Evolutionary conservation across 805 yeast genomes (phyloP).

Genomic region (Saccharomycopsis schoenii): DNA sequence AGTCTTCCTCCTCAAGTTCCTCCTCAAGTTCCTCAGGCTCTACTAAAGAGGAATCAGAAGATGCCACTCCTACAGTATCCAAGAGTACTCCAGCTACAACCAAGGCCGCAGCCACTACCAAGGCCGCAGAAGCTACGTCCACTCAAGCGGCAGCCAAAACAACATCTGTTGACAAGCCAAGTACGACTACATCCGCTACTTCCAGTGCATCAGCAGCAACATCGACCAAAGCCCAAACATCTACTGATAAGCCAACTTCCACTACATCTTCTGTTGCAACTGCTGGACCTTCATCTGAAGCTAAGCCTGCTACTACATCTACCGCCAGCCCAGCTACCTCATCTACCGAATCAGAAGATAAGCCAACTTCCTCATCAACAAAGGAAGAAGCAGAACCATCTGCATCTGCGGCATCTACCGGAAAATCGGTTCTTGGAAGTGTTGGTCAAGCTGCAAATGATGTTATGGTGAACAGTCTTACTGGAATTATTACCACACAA

Average conservation of each 20-base stretch:
- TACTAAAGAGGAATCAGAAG: neutral
- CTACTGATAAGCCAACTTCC: neutral
- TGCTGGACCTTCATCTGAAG: too few species aligned
- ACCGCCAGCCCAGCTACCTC: neutral
- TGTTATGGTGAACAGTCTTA: neutral
- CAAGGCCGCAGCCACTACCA: neutral
- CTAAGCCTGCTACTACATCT: too few species aligned
- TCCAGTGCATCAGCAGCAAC: too few species aligned
- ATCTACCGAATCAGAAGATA: neutral
- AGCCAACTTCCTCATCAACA: neutral
- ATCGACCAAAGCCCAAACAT: neutral
- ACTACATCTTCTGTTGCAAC: neutral
- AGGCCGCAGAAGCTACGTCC: neutral
- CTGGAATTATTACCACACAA: neutral
- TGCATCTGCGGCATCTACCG: neutral
- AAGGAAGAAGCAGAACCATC: neutral
- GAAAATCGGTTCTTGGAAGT: neutral
- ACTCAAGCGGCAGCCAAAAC: neutral
- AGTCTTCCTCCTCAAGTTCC: neutral
- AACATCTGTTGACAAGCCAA: too few species aligned
- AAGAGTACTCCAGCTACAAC: neutral
- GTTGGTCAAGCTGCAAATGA: neutral
- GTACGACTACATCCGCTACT: neutral
- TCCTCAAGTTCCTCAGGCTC: too few species aligned
- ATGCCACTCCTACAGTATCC: neutral